Evolutionary conservation across 805 yeast genomes (phyloP).

Genomic region (Candida pseudofarinosa): DNA sequence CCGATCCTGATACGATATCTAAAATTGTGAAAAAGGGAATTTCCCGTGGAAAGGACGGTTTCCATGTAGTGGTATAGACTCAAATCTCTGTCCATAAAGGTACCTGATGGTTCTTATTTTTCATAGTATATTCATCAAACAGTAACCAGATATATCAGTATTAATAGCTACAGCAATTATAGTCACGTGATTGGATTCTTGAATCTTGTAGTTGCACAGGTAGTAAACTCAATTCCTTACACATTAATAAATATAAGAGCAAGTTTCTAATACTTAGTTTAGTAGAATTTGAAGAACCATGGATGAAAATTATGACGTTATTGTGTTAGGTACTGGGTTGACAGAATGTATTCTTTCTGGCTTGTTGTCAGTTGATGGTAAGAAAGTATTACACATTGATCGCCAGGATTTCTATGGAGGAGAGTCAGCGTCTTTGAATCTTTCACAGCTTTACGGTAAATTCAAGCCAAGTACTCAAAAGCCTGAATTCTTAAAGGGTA

Average conservation of each 20-base stretch:
- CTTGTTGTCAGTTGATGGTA: slow-evolving; percentile 92
- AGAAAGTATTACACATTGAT: slow-evolving; percentile 94
- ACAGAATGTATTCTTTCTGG: slow-evolving; percentile 97
- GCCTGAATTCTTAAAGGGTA: slow-evolving; percentile 70
- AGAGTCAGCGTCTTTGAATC: slow-evolving; percentile 79
- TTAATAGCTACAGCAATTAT: not conserved
- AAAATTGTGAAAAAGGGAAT: slow-evolving; percentile 70
- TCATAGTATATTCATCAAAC: no score
- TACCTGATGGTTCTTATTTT: not conserved
- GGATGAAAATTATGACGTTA: slow-evolving; percentile 97
- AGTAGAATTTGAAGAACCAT: slow-evolving; percentile 32
- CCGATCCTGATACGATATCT: slow-evolving; percentile 80
- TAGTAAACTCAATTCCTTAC: not conserved
- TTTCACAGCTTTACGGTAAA: slow-evolving; percentile 67
- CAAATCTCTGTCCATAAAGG: slow-evolving; percentile 1
- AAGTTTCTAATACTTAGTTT: not conserved
- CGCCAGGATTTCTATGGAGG: slow-evolving; percentile 96
- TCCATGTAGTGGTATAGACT: slow-evolving; percentile 45
- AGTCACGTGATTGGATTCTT: not conserved
- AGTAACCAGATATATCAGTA: no score
- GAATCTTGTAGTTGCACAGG: no score
- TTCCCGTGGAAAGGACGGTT: slow-evolving; percentile 54
- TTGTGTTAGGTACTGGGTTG: slow-evolving; percentile 91
- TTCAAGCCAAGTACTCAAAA: slow-evolving; percentile 74
- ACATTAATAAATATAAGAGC: not conserved